A percentile compares a stretch with the other conserved stretches of the same genome.
phyloP scores from a whole-genome alignment of 768 basidiomycete species.

The Mycena pura region DNA sequence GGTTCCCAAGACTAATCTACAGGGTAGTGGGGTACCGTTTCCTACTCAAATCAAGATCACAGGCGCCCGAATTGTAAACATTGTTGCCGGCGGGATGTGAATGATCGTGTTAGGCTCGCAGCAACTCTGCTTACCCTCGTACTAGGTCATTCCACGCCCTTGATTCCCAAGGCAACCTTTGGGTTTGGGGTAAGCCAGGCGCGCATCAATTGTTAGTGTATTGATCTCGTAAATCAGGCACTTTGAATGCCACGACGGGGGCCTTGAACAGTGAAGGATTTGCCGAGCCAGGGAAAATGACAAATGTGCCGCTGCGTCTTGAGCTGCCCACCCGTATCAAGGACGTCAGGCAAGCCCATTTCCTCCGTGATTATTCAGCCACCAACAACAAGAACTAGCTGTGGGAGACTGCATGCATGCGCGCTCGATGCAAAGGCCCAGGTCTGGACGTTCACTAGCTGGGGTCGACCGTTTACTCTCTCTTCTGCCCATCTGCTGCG shows the following conservation, averaged over 20 bases:
- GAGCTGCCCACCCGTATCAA: slow-evolving; percentile 63
- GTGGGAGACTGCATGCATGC: slow-evolving; percentile 77
- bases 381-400: slow-evolving; percentile 54
- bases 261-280: slow-evolving; percentile 60
- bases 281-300: slow-evolving; percentile 56
- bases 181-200: slow-evolving; percentile 80
- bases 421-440: slow-evolving; percentile 63
- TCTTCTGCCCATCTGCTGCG: slow-evolving; percentile 50
- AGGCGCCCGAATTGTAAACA: slow-evolving; percentile 67
- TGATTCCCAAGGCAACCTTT: slow-evolving; percentile 73
- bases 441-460: slow-evolving; percentile 79
- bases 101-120: neutral
- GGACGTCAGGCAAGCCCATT: slow-evolving; percentile 62
- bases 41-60: slow-evolving; percentile 70
- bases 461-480: slow-evolving; percentile 80
- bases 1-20: slow-evolving; percentile 39
- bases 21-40: slow-evolving; percentile 57
- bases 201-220: slow-evolving; percentile 3
- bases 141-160: slow-evolving; percentile 87
- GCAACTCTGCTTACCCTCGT: slow-evolving; percentile 1
- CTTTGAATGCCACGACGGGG: slow-evolving; percentile 55
- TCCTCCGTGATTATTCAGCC: neutral
- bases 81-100: slow-evolving; percentile 89
- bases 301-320: slow-evolving; percentile 62
- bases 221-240: slow-evolving; percentile 56